These are phyloP conservation scores for Akebia trifoliata DNA, from an alignment of 164 flowering plant genomes.

Conservation along the genomic window DNA sequence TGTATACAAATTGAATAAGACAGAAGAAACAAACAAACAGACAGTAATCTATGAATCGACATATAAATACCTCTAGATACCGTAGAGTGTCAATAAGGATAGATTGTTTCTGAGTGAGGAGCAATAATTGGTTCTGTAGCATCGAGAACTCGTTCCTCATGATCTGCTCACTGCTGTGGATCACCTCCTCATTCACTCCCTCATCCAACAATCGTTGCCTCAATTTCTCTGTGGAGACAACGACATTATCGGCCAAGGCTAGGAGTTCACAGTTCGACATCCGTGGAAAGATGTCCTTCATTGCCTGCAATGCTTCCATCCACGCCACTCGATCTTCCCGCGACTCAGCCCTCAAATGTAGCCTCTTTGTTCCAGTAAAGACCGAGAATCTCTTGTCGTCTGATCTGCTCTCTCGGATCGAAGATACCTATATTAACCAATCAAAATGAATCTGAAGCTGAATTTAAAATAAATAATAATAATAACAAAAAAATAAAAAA, in stretches of 20 bases:
- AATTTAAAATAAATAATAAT: too few species aligned
- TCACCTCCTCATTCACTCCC: constrained; percentile 70
- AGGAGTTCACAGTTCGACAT: constrained; percentile 9
- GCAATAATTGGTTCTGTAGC: constrained; percentile 55
- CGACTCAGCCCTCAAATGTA: constrained; percentile 78
- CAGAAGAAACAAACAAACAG: too few species aligned
- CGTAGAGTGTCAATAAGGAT: constrained; percentile 70
- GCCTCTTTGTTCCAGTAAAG: constrained; percentile 76
- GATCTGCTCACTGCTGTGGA: constrained; percentile 25
- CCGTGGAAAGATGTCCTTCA: constrained; percentile 85
- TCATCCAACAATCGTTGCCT: constrained; percentile 69
- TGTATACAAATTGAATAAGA: too few species aligned
- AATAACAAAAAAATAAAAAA: too few species aligned
- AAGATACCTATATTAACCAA: constrained; percentile 45
- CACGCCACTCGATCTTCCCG: constrained; percentile 72
- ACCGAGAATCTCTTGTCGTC: constrained; percentile 59
- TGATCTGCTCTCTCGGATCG: constrained; percentile 54
- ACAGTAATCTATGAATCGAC: constrained; percentile 11
- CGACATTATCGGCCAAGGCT: constrained; percentile 7
- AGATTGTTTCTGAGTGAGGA: constrained; percentile 83
- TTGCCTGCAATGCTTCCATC: constrained; percentile 90
- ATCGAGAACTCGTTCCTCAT: constrained; percentile 23
- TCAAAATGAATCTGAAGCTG: too few species aligned
- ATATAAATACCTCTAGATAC: constrained; percentile 82
- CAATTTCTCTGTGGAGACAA: constrained; percentile 8